Base-by-base conservation (phyloP, 352 stramenopile genomes). In the Saprolegnia diclina region DNA sequence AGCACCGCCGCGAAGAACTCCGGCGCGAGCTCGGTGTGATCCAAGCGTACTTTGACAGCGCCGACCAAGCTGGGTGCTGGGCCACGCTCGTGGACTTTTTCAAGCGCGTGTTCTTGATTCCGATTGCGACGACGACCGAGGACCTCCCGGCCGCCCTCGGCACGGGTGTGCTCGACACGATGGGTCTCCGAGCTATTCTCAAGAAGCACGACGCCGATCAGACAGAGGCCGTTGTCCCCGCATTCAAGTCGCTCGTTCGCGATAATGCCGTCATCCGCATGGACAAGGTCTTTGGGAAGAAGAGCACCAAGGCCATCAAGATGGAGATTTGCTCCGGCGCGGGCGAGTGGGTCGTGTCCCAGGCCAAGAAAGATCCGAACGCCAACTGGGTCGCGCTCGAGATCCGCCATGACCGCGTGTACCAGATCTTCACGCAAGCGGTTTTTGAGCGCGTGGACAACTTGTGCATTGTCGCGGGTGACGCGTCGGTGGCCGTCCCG, bases 241-340 rank as follows among this genome's bases (percentile, higher is more conserved):
- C 10, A 32, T 69, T 69, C 32, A 22, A 5, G 6, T 24, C 40
- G 24, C 40, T 18, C 9, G 22, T 69, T 1, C 22, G 44, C 21
- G 42, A 57, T 11, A 57, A 61, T 46, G n/a, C n/a, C 19, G 24
- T 42, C 40, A 1, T 61, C 26, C 18, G 44, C 14, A 35, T 67
- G 40, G 14, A 29, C 44, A 69, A 69, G 22, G 63, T 69, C n/a
- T 69, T 69, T 61, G 63, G 63, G 22, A 67, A 67, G 44, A 44
- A 67, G 11, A 6, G 7, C 7, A 40, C n/a, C 42, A 46, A 69
- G 62, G 37, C 57, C 6, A 19, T 73, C 21, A 73, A 73, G 62
- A 22, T 76, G 18, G 71, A 76, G 22, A 69, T 76, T 22, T 66
- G 71, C 50, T 37, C 26, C 37, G 71, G 71, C 26, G 55, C 45